Evolutionary conservation across 2,329 filamentous ascomycete species (phyloP), one percentile per base, ranked within the genome.

Genomic region (Botryotinia convoluta): DNA sequence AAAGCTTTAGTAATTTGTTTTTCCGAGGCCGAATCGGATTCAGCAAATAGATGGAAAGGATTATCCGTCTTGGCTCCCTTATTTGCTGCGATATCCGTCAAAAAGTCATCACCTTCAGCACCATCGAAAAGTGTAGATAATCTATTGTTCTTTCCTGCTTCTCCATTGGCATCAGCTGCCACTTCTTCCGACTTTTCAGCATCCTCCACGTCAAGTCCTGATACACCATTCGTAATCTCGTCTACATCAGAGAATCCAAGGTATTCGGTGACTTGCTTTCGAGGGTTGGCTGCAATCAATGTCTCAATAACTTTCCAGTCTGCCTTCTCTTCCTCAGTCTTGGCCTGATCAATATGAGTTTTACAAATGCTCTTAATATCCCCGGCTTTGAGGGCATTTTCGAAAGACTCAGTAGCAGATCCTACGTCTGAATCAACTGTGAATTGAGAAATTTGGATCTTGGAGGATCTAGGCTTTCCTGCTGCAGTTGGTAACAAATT

Each of bases 291-390:
- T 5, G 93, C 91, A 67, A 95, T 92, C 74, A 99, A 84, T 2
- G 94, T 96, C 82, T 96, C 91, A 82, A 99, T 93, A 54, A 98
- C 94, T 77, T 92, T 92, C 96, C 96, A 99, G 82, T 98, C 95
- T 6, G 93, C 92, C 85, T 94, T 98, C 81, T 98, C 96, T 77
- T 97, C 94, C 1, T 98, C 95, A 0, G 90, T 93, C 79, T 90
- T 90, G 29, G 95, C 92, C 75, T 90, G 85, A 39, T 90, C 85
- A 75, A 94, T 91, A 80, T 95, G 93, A 35, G 90, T 87, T 79
- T 95, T 90, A 81, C 95, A 98, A 74, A 99, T 93, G 60, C 86
- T 86, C 7, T 87, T 87, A 29, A 99, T 84, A 80, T 98, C 90
- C 37, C 94, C 95, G 72, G 89, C 88, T 79, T 91, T 88, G 73